Conservation (phyloP, 2,329 filamentous ascomycete species). For the Trichoderma simmonsii region DNA sequence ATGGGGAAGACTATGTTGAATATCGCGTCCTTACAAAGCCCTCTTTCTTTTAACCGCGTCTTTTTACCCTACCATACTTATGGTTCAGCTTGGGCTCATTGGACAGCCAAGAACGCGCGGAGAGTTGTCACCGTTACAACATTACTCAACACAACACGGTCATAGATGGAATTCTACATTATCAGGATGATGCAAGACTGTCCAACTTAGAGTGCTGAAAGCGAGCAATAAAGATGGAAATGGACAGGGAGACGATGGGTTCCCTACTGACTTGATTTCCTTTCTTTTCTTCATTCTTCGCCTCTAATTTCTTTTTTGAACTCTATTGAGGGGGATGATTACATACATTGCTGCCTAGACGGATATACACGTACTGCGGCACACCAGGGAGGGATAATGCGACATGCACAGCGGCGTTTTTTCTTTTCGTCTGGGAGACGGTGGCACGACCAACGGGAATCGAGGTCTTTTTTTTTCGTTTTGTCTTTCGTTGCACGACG, state of each 20-base stretch:
- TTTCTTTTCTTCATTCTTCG: not conserved
- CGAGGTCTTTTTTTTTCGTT: not conserved
- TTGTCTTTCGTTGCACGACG: not conserved
- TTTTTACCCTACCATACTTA: not conserved
- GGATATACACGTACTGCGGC: not conserved
- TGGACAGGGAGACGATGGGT: not conserved
- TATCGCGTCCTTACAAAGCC: constrained; percentile 64
- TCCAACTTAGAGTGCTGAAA: not conserved
- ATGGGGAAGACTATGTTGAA: constrained; percentile 65
- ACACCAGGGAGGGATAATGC: not conserved
- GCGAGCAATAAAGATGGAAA: not conserved
- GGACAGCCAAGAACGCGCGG: not conserved
- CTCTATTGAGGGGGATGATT: not conserved
- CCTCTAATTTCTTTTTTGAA: not conserved
- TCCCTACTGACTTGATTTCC: not conserved
- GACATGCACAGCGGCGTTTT: constrained; percentile 3
- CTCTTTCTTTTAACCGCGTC: constrained; percentile 49
- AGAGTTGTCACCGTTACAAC: not conserved
- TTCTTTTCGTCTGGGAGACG: not conserved
- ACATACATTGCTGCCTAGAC: not conserved
- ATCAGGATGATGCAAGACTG: not conserved
- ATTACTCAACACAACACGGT: not conserved
- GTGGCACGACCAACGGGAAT: not conserved
- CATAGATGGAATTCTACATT: not conserved
- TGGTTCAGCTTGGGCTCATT: not conserved